phyloP scores from a whole-genome alignment of 768 basidiomycete species.

The Mycena polygramma region DNA sequence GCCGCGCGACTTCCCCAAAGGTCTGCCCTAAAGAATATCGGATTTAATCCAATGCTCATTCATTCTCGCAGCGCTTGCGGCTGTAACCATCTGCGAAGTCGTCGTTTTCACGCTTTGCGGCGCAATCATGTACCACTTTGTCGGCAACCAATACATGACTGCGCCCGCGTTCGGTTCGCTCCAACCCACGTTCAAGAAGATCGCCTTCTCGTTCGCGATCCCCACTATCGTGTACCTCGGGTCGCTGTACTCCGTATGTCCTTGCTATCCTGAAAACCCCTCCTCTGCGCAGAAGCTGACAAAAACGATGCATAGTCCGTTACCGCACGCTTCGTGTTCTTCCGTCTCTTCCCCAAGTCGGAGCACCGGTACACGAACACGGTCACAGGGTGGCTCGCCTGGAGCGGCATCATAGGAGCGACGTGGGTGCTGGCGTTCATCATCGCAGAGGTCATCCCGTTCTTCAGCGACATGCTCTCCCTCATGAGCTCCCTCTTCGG shows the following conservation, averaged over 20 bases:
- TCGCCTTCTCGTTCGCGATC: slow-evolving; percentile 60
- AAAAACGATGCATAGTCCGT: slow-evolving; percentile 48
- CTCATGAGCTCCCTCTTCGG: slow-evolving; percentile 53
- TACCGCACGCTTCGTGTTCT: slow-evolving; percentile 58
- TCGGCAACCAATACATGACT: slow-evolving; percentile 57
- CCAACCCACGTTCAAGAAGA: slow-evolving; percentile 52
- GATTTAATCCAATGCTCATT: background rate
- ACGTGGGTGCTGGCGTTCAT: slow-evolving; percentile 43
- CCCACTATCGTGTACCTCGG: slow-evolving; percentile 61
- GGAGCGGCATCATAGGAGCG: slow-evolving; percentile 39
- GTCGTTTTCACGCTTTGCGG: slow-evolving; percentile 56
- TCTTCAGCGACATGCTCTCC: slow-evolving; percentile 51
- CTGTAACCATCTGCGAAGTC: slow-evolving; percentile 56
- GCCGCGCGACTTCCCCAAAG: slow-evolving; percentile 61
- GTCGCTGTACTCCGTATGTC: slow-evolving; percentile 54
- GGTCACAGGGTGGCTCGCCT: slow-evolving; percentile 37
- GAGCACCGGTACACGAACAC: slow-evolving; percentile 49
- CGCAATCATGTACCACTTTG: slow-evolving; percentile 56
- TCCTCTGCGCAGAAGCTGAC: background rate
- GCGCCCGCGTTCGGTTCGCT: slow-evolving; percentile 59
- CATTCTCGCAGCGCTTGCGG: slow-evolving; percentile 49
- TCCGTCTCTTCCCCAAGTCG: slow-evolving; percentile 56
- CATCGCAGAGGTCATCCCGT: slow-evolving; percentile 44
- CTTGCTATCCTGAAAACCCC: background rate
- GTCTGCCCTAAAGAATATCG: slow-evolving; percentile 21